A percentile compares a stretch with the other conserved stretches of the same genome.
phyloP scores from a whole-genome alignment of 1,284 basidiomycete genomes.

The Ganoderma multipileum region DNA sequence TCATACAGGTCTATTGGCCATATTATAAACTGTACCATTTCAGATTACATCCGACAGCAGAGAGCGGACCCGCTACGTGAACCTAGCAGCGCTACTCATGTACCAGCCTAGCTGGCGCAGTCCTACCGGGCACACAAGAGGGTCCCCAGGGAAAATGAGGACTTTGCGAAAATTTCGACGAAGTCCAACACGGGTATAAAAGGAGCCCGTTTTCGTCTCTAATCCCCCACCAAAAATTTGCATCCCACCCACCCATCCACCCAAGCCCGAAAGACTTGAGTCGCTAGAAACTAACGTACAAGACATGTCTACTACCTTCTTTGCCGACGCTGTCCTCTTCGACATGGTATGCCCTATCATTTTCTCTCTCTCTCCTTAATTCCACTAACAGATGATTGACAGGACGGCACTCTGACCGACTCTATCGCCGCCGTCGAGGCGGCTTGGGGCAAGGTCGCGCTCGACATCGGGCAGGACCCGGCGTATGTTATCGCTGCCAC shows the following conservation, averaged over 20 bases:
- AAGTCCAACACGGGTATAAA: constrained; percentile 5
- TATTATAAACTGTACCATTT: neutral
- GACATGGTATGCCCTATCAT: constrained; percentile 63
- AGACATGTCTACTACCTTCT: constrained; percentile 47
- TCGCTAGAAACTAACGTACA: neutral
- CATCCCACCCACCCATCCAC: neutral
- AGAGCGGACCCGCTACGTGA: neutral
- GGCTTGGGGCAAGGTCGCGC: constrained; percentile 79
- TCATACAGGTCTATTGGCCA: no score
- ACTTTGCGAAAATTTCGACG: neutral
- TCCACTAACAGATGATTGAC: constrained; percentile 39
- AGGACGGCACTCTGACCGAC: constrained; percentile 79
- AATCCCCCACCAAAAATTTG: neutral
- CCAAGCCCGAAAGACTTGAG: neutral
- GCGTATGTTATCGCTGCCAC: constrained; percentile 72
- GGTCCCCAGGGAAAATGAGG: neutral
- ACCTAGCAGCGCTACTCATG: neutral
- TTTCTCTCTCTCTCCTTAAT: constrained; percentile 39
- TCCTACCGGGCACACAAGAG: neutral
- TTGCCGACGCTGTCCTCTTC: constrained; percentile 71
- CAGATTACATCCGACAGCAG: neutral
- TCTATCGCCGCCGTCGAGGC: constrained; percentile 81
- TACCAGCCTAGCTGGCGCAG: neutral
- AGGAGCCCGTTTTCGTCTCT: neutral
- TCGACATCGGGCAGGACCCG: constrained; percentile 72